phyloP scores from a whole-genome alignment of 75 land plant genomes.

The Larix kaempferi region DNA sequence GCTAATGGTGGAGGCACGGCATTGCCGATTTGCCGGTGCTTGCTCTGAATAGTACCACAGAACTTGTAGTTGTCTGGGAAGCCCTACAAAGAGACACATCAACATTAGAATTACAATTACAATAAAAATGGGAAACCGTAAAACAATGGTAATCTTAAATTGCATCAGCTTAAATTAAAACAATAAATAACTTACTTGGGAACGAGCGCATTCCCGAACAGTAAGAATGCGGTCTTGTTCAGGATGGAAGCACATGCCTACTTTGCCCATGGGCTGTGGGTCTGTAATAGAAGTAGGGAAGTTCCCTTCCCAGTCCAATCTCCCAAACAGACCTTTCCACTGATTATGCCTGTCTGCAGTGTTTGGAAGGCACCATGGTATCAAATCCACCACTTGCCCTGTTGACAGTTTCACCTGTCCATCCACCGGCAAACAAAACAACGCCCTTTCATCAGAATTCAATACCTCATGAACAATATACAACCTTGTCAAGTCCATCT shows the following conservation, averaged over 20 bases:
- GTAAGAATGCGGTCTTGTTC: conserved; percentile 94
- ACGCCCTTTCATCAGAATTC: not conserved
- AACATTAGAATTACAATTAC: too few relatives aligned
- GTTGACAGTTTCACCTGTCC: conserved; percentile 76
- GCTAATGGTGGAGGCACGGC: conserved; percentile 97
- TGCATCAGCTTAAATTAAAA: not conserved
- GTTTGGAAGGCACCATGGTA: conserved; percentile 94
- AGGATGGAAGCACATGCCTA: conserved; percentile 99
- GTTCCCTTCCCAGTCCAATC: conserved; percentile 76
- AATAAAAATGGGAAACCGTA: too few relatives aligned
- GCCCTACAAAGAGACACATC: conserved; percentile 54
- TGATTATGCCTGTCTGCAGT: conserved; percentile 69
- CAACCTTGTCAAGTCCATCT: not conserved
- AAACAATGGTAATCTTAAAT: too few relatives aligned
- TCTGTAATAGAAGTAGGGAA: conserved; percentile 84
- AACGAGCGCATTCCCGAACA: conserved; percentile 95
- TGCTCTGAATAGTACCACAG: conserved; percentile 73
- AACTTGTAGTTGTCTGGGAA: conserved; percentile 82
- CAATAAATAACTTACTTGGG: conserved; percentile 58
- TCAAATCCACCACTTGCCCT: conserved; percentile 84
- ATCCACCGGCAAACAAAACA: not conserved
- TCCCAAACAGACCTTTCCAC: conserved; percentile 69
- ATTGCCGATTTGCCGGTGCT: conserved; percentile 92
- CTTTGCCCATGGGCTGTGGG: conserved; percentile 99
- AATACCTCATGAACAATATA: not conserved